Evolutionary conservation across 1,139 yeast species (phyloP).

Genomic region (Pichia inconspicua): DNA sequence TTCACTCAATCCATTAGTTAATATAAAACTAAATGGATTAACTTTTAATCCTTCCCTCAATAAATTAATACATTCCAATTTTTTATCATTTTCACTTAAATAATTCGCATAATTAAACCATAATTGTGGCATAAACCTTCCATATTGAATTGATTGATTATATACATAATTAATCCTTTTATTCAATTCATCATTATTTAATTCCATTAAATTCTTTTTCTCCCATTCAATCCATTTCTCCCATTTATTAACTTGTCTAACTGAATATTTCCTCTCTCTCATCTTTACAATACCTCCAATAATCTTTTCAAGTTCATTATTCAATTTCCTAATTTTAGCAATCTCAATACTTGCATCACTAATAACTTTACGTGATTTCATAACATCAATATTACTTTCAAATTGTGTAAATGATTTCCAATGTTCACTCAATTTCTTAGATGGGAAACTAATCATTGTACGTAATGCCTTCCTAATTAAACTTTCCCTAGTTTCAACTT

Average conservation of each 20-base stretch:
- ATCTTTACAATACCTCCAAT: constrained; percentile 29
- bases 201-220: constrained; percentile 55
- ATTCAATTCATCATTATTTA: constrained; percentile 42
- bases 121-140: constrained; percentile 70
- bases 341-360: constrained; percentile 81
- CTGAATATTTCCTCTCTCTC: constrained; percentile 20
- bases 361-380: constrained; percentile 79
- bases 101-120: constrained; percentile 65
- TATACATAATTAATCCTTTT: constrained; percentile 68
- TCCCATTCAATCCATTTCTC: constrained; percentile 76
- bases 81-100: constrained; percentile 19
- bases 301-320: constrained; percentile 50
- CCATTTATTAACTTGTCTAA: constrained; percentile 52
- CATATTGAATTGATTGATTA: constrained; percentile 59
- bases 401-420: constrained; percentile 77
- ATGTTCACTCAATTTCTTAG: constrained; percentile 61
- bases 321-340: constrained; percentile 80
- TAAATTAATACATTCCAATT: constrained; percentile 27
- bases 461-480: constrained; percentile 69
- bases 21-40: constrained; percentile 64
- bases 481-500: constrained; percentile 76
- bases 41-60: constrained; percentile 51
- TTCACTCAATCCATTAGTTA: constrained; percentile 65
- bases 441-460: constrained; percentile 62
- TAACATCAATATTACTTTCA: constrained; percentile 57